Evolutionary conservation across 2,329 filamentous ascomycete species (phyloP).

Genomic region (Exophiala aquamarina): DNA sequence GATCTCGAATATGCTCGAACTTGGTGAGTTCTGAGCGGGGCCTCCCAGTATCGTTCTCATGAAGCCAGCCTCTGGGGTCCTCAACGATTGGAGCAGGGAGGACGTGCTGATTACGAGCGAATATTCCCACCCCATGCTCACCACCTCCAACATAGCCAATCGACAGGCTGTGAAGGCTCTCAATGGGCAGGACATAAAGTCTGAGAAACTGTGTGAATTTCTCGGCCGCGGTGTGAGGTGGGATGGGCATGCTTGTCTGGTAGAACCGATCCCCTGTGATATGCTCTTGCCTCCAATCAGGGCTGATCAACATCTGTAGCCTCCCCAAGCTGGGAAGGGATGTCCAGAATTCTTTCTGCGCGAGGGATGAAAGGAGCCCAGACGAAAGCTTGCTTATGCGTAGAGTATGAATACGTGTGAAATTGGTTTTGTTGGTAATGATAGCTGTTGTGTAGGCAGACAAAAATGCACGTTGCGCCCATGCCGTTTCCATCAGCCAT

Average conservation of each 20-base stretch:
- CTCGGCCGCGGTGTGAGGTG: conserved; percentile 53
- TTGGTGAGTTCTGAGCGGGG: conserved; percentile 42
- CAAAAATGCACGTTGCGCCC: conserved; percentile 68
- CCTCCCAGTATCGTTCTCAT: conserved; percentile 5
- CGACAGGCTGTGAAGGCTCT: conserved; percentile 58
- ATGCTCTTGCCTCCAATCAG: conserved; percentile 63
- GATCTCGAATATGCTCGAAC: conserved; percentile 57
- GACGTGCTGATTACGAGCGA: conserved; percentile 62
- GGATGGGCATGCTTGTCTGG: conserved; percentile 49
- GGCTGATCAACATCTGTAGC: conserved; percentile 61
- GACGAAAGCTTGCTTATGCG: conserved; percentile 66
- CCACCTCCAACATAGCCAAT: conserved; percentile 69
- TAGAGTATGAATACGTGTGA: conserved; percentile 57
- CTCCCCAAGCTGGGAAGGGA: conserved; percentile 55
- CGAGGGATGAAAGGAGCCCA: conserved; percentile 57
- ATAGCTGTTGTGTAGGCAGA: conserved; percentile 66
- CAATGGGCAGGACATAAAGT: conserved; percentile 48
- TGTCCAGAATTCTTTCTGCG: conserved; percentile 62
- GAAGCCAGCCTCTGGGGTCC: conserved; percentile 19
- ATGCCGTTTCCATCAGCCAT: conserved; percentile 67
- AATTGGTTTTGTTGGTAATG: conserved; percentile 58
- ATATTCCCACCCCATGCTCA: conserved; percentile 63
- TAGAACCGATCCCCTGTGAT: conserved; percentile 52
- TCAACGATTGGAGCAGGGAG: conserved; percentile 55
- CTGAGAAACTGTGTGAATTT: conserved; percentile 56